Base-by-base conservation (phyloP, 192 early-diverging fungal species). In the Coemansia sp. region DNA sequence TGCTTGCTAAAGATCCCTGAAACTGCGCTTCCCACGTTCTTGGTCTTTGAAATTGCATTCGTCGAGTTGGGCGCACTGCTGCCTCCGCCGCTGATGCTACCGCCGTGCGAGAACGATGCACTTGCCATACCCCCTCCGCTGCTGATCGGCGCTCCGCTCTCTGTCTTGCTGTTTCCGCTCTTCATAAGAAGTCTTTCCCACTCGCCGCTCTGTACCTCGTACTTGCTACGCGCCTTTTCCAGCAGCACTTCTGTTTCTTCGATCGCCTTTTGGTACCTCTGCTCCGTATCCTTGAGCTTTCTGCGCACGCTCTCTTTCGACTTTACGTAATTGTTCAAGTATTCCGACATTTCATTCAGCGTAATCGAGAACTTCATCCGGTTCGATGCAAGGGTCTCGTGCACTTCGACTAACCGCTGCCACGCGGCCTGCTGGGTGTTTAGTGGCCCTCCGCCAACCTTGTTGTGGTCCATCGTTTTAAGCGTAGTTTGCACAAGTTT, bases 211-310 rank as follows among this genome's bases (percentile, higher is more conserved):
- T 85, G 70, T 6, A 70, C 25, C 56, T 96, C 93, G 65, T 94
- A 96, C 57, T 91, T 91, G 62, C 70, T 74, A 37, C 89, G 89
- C 33, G 90, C 82, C 85, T 95, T 95, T 53, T 98, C 96, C 50
- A 98, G 72, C 44, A 80, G 65, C 31, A 64, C 64, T 61, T 96
- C 93, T 15, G 90, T 84, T 10, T 96, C 94, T 38, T 85, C 84
- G 19, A 94, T 84, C 23, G 79, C 76, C 69, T 88, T 90, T 59
- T 88, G 87, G 38, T 94, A 87, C 52, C 85, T 84, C 59, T 81
- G 72, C 33, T 90, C 90, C 23, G 87, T 83, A 40, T 96, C 93
- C 74, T 92, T 94, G 17, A 94, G 85, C 85, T 90, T 72, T 34
- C 59, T 57, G 15, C 80, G 74, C 38, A 76, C 61, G 31, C 40